Evolutionary conservation across 2,329 filamentous ascomycete genomes (phyloP), one percentile per base, ranked within the genome.

Genomic region (Colletotrichum coccodes): DNA sequence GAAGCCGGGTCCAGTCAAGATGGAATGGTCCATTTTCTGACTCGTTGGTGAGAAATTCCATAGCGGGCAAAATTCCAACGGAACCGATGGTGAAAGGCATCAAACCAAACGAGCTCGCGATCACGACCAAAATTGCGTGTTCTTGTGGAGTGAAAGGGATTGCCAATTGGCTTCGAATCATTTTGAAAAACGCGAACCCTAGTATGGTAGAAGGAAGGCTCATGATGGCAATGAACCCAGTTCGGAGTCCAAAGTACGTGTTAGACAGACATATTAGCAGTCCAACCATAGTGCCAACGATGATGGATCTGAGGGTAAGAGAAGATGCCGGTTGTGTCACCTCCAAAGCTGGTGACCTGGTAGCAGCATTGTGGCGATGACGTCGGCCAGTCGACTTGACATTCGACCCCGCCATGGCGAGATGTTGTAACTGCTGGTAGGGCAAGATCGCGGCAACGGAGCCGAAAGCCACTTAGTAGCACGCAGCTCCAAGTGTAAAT

Each of bases 51-150:
- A 46, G 54, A 21, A 58, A 58, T n/a, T 58, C 54, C 38, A 58
- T 58, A 6, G 54, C 54, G 11, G 54, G 54, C 2, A 46, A 28
- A 21, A 58, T 58, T 16, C 54, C 54, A 7, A 58, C 54, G 18
- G 54, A 46, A 8, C 40, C 54, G 28, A 58, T 58, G 1, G 54
- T 58, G 4, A 58, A 58, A 46, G 54, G 54, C 54, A 58, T 58
- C 28, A 58, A 34, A 4, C 54, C 38, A n/a, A 58, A 46, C 4
- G 54, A 58, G 54, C 40, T 58, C 21, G 54, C 40, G 23, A 58
- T 21, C 3, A 58, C 54, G 34, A 58, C 54, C 26, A 58, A 6
- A 16, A 18, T 21, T 23, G 40, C n/a, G 4, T 58, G 40, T 21
- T 46, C 38, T 46, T 32, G 26, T 3, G 54, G 54, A 14, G 28